A percentile compares a stretch with the other conserved stretches of the same genome.
phyloP scores from a whole-genome alignment of 805 yeast genomes.

The Starmerella ratchasimensis region DNA sequence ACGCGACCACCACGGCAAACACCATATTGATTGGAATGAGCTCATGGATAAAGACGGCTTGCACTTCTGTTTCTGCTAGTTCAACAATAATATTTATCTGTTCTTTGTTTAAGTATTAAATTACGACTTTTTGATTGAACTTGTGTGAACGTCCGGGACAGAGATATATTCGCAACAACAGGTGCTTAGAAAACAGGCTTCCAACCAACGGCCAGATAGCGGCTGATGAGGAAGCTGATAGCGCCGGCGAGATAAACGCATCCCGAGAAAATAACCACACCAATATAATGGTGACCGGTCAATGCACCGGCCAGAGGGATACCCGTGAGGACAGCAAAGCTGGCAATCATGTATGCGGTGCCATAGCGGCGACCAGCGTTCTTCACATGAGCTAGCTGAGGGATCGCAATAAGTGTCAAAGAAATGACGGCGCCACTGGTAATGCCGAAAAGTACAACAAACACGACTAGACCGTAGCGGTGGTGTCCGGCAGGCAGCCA shows the following conservation, averaged over 20 bases:
- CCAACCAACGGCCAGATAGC: slow-evolving; percentile 22
- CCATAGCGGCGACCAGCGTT: slow-evolving; percentile 61
- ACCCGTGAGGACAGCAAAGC: slow-evolving; percentile 29
- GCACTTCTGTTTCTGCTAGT: slow-evolving; percentile 54
- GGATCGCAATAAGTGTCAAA: slow-evolving; percentile 55
- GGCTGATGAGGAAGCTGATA: slow-evolving; percentile 20
- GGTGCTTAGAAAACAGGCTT: slow-evolving; percentile 9
- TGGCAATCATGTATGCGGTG: slow-evolving; percentile 39
- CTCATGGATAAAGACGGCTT: slow-evolving; percentile 54
- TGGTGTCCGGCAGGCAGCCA: slow-evolving; percentile 46
- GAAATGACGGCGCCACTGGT: slow-evolving; percentile 49
- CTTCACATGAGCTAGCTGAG: slow-evolving; percentile 46
- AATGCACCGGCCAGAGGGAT: slow-evolving; percentile 29
- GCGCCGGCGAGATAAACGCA: slow-evolving; percentile 23
- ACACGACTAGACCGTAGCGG: slow-evolving; percentile 38
- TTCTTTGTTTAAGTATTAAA: background rate
- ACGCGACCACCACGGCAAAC: slow-evolving; percentile 37
- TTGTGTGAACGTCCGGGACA: background rate
- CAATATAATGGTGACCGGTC: slow-evolving; percentile 22
- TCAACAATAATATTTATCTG: background rate
- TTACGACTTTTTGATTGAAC: background rate
- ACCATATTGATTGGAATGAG: slow-evolving; percentile 59
- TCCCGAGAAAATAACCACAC: slow-evolving; percentile 26
- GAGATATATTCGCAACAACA: background rate
- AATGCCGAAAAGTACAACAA: slow-evolving; percentile 31